These are phyloP conservation scores for Hymenoscyphus infarciens DNA, from an alignment of 2,329 filamentous ascomycete genomes.

Conservation along the genomic window DNA sequence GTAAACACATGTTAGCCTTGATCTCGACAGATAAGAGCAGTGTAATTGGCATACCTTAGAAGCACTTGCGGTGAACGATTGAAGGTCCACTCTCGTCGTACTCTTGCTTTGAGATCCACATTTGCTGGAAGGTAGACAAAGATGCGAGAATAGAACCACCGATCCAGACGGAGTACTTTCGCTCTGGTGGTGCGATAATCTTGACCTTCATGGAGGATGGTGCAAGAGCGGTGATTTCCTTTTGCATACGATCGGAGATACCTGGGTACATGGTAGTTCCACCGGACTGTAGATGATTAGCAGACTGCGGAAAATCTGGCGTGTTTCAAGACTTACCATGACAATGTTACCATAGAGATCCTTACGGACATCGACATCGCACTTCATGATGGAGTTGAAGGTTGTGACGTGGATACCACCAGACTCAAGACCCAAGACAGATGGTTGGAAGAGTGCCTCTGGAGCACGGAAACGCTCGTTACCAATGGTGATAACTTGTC, in stretches of 20 bases:
- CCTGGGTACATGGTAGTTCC: constrained; percentile 99
- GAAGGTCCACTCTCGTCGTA: constrained; percentile 99
- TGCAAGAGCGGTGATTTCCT: constrained; percentile 99
- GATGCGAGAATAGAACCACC: constrained; percentile 99
- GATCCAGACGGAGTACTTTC: constrained; percentile 99
- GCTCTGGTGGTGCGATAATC: constrained; percentile 99
- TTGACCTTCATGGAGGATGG: constrained; percentile 99
- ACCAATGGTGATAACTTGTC: constrained; percentile 98
- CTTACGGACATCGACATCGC: constrained; percentile 99
- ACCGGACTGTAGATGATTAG: constrained; percentile 69
- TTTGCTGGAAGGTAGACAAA: constrained; percentile 99
- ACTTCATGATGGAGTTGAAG: constrained; percentile 99
- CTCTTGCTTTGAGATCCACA: constrained; percentile 99
- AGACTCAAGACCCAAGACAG: constrained; percentile 82
- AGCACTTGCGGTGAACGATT: constrained; percentile 99
- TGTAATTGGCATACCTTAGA: constrained; percentile 67
- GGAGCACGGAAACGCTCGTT: constrained; percentile 99
- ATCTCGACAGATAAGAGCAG: not conserved
- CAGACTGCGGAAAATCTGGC: constrained; percentile 4
- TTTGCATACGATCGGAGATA: constrained; percentile 99
- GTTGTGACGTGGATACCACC: constrained; percentile 99
- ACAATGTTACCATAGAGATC: constrained; percentile 99
- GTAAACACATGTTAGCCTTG: not conserved
- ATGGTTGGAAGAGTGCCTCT: constrained; percentile 72
- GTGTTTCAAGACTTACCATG: constrained; percentile 69